phyloP scores from a whole-genome alignment of 2,329 filamentous ascomycete genomes.

The Talaromyces sp. region DNA sequence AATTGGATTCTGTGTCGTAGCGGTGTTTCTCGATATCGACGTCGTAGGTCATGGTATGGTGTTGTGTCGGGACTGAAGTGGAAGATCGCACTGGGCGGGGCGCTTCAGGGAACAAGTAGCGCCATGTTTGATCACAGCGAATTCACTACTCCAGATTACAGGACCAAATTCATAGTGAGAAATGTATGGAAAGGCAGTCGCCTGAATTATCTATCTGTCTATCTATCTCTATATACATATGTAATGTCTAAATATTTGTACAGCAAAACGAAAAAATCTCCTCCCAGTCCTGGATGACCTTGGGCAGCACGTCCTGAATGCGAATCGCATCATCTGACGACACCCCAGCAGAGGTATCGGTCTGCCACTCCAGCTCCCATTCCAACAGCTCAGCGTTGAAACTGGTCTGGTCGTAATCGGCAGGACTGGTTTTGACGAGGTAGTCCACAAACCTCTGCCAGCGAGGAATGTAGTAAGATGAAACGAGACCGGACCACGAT shows the following conservation, averaged over 20 bases:
- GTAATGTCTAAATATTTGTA: background rate
- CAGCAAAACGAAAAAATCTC: background rate
- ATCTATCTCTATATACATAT: background rate
- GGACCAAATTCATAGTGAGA: too few species aligned
- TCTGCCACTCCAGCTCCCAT: conserved; percentile 18
- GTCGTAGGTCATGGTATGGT: background rate
- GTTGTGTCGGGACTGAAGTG: background rate
- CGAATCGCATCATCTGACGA: background rate
- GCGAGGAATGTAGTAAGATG: conserved; percentile 42
- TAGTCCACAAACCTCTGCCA: conserved; percentile 46
- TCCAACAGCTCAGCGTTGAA: conserved; percentile 13
- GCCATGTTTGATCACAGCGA: background rate
- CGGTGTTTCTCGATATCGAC: background rate
- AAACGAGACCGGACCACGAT: conserved; percentile 45
- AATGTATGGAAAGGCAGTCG: background rate
- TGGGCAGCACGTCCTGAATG: background rate
- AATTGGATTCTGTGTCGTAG: background rate
- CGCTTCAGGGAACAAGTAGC: background rate
- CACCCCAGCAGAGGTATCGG: background rate
- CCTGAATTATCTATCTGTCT: background rate
- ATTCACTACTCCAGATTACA: background rate
- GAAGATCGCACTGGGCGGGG: background rate
- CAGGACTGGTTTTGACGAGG: conserved; percentile 17
- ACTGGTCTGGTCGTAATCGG: conserved; percentile 17
- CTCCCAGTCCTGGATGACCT: background rate